A percentile compares a stretch with the other conserved stretches of the same genome.
Conservation (phyloP, 345 rosid genomes). For the Balakata baccata region DNA sequence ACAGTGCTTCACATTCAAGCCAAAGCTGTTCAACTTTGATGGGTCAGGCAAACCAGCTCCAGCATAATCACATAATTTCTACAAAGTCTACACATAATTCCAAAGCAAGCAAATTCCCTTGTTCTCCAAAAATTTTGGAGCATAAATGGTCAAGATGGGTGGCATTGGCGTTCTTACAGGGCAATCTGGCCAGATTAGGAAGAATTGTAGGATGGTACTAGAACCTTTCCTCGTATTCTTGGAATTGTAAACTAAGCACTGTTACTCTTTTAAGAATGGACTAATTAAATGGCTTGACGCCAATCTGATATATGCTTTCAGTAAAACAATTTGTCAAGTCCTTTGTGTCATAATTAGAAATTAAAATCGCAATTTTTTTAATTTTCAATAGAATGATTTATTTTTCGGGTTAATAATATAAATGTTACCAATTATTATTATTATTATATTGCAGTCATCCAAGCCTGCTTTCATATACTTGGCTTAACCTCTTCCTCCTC, state of each 20-base stretch:
- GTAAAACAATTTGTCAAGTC: too few species aligned
- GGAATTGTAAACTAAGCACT: background rate
- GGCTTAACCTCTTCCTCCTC: too few species aligned
- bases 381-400: too few species aligned
- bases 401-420: too few species aligned
- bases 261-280: too few species aligned
- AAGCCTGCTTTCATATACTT: too few species aligned
- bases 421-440: too few species aligned
- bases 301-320: too few species aligned
- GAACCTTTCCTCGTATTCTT: slow-evolving; percentile 11
- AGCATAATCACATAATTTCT: slow-evolving; percentile 41
- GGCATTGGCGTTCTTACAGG: slow-evolving; percentile 77
- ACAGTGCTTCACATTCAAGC: slow-evolving; percentile 64
- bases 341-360: too few species aligned
- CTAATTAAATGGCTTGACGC: too few species aligned
- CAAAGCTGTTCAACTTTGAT: slow-evolving; percentile 53
- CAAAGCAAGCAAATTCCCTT: slow-evolving; percentile 44
- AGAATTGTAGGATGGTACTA: slow-evolving; percentile 46
- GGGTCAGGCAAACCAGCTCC: slow-evolving; percentile 63
- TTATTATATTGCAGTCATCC: too few species aligned
- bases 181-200: slow-evolving; percentile 68
- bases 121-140: slow-evolving; percentile 56
- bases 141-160: slow-evolving; percentile 87
- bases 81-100: slow-evolving; percentile 49
- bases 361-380: too few species aligned